Percentiles rank a stretch among this genome's conserved stretches.
phyloP scores from a whole-genome alignment of 129 eudicot species.

The Saposhnikovia divaricata region DNA sequence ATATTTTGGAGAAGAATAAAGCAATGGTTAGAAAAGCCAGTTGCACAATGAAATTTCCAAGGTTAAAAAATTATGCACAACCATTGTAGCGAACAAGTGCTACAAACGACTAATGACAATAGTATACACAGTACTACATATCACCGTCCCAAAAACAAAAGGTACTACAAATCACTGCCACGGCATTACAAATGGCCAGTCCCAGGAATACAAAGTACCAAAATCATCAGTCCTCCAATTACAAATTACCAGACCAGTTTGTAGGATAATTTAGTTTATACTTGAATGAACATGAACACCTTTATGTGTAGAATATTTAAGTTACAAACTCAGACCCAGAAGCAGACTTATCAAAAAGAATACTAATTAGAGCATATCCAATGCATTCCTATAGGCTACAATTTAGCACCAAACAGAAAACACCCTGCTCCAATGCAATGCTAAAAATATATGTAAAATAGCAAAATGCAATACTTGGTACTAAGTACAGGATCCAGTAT shows the following conservation, averaged over 20 bases:
- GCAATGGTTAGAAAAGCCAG: background rate
- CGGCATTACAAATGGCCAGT: background rate
- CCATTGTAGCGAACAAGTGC: background rate
- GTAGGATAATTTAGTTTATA: background rate
- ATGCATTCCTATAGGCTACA: no score
- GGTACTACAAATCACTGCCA: background rate
- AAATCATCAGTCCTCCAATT: background rate
- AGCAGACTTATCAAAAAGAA: background rate
- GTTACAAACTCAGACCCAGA: background rate
- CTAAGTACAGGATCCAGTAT: no score
- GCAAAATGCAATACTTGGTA: no score
- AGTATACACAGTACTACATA: background rate
- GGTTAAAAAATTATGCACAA: background rate
- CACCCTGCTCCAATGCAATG: no score
- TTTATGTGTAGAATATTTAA: background rate
- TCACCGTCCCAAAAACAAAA: background rate
- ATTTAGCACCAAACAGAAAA: no score
- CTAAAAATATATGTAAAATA: no score
- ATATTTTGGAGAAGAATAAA: background rate
- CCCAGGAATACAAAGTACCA: background rate
- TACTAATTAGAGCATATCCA: background rate
- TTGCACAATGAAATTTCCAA: background rate
- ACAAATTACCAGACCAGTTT: background rate
- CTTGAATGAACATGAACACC: background rate
- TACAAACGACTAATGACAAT: background rate